phyloP scores from a whole-genome alignment of 2,329 filamentous ascomycete genomes.

The Colletotrichum ledebouriae region DNA sequence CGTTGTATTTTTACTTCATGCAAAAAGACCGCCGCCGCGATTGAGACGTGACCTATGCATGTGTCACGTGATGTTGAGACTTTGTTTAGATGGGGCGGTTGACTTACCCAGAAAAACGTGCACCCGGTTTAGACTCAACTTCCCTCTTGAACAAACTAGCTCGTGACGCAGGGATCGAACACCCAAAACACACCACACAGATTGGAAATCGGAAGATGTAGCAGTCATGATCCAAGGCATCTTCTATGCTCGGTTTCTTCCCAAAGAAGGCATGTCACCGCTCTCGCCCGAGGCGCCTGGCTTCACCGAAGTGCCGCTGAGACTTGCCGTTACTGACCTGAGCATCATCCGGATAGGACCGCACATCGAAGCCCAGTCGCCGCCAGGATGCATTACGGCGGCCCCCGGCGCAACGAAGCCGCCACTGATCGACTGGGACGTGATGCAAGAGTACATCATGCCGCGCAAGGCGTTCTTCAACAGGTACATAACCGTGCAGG shows the following conservation, averaged over 20 bases:
- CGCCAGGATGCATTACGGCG: conserved; percentile 71
- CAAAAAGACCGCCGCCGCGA: too few relatives aligned
- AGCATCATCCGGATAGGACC: conserved; percentile 59
- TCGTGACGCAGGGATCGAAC: neutral
- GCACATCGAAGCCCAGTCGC: conserved; percentile 73
- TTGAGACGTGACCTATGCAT: neutral
- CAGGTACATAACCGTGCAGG: conserved; percentile 84
- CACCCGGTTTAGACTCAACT: neutral
- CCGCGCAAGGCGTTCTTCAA: conserved; percentile 96
- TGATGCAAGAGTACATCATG: conserved; percentile 92
- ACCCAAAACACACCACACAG: neutral
- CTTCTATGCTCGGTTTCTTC: conserved; percentile 78
- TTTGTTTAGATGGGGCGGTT: conserved; percentile 21
- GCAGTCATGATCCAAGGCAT: conserved; percentile 75
- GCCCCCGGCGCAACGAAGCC: conserved; percentile 58
- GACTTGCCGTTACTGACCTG: conserved; percentile 37
- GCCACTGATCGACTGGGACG: conserved; percentile 86
- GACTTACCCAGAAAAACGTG: conserved; percentile 14
- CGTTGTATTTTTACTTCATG: neutral
- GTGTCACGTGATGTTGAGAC: neutral
- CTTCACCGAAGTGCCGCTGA: neutral
- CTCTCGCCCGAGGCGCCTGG: neutral
- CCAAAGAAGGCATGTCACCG: conserved; percentile 67
- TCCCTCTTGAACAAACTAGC: conserved; percentile 3
- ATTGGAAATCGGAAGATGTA: conserved; percentile 31